Conservation (phyloP, 179 eudicot species). For the Silene vulgaris region DNA sequence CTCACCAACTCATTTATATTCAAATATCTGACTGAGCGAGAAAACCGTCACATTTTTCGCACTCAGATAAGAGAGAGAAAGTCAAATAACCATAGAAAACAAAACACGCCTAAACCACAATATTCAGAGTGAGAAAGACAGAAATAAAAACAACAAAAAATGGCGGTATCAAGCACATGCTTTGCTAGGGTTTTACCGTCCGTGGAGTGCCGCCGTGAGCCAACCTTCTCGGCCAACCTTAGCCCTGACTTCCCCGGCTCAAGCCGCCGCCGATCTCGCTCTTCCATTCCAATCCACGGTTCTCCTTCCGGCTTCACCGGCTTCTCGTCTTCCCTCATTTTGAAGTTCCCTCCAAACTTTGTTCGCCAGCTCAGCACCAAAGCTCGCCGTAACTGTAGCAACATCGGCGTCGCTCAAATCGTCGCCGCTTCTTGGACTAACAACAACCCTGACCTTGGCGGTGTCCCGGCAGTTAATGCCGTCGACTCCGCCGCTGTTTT, state of each 20-base stretch:
- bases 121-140: not conserved
- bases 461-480: constrained; percentile 43
- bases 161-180: constrained; percentile 45
- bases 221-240: constrained; percentile 44
- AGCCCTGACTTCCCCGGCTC: constrained; percentile 31
- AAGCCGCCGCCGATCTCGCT: constrained; percentile 18
- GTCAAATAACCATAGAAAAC: not conserved
- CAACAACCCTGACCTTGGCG: constrained; percentile 28
- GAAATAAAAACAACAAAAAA: constrained; percentile 7
- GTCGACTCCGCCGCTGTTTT: constrained; percentile 39
- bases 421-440: constrained; percentile 89
- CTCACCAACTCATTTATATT: not conserved
- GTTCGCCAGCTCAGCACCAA: constrained; percentile 83
- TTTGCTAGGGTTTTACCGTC: constrained; percentile 51
- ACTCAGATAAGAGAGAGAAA: not conserved
- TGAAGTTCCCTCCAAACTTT: constrained; percentile 79
- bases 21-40: not conserved
- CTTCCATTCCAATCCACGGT: not conserved
- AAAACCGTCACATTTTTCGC: not conserved
- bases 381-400: constrained; percentile 91
- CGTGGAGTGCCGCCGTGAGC: constrained; percentile 66
- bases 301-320: constrained; percentile 22
- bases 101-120: not conserved
- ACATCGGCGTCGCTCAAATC: constrained; percentile 94
- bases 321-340: constrained; percentile 53